Conservation (phyloP, 345 rosid genomes). For the Camelina hispida region DNA sequence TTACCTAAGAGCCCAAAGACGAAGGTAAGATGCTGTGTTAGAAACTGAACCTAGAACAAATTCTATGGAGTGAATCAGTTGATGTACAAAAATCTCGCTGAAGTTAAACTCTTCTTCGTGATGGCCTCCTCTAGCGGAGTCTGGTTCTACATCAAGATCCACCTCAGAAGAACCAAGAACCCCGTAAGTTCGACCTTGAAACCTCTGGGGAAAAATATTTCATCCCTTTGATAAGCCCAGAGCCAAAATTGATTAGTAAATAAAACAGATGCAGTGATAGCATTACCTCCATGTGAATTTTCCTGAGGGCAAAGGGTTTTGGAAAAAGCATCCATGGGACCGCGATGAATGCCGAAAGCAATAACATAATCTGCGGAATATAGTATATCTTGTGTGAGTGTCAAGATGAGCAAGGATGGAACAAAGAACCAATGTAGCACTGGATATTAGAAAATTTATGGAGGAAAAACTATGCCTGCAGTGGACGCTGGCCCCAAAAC, state of each 20-base stretch:
- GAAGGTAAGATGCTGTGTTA: constrained; percentile 98
- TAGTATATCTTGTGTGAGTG: background rate
- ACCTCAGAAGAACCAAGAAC: constrained; percentile 81
- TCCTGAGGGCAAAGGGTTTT: constrained; percentile 88
- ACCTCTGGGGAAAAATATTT: constrained; percentile 58
- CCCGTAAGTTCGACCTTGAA: constrained; percentile 93
- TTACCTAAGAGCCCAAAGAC: constrained; percentile 99
- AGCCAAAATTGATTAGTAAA: background rate
- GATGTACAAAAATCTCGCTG: constrained; percentile 98
- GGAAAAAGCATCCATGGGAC: constrained; percentile 99
- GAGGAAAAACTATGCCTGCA: constrained; percentile 64
- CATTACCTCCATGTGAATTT: constrained; percentile 78
- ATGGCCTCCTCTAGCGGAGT: constrained; percentile 61
- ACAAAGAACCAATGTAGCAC: constrained; percentile 24
- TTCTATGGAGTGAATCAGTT: constrained; percentile 98
- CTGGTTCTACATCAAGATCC: constrained; percentile 77
- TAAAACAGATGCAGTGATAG: constrained; percentile 15
- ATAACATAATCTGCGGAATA: constrained; percentile 67
- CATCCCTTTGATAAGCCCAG: constrained; percentile 9
- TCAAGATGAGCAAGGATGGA: constrained; percentile 31
- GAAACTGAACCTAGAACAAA: constrained; percentile 96
- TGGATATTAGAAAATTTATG: background rate
- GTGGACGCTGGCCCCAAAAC: constrained; percentile 94
- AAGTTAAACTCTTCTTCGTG: constrained; percentile 91
- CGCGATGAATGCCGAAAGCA: constrained; percentile 80